Evolutionary conservation across 495 filamentous ascomycete species (phyloP), one percentile per base, ranked within the genome.

Genomic region (Penicillium lividum): DNA sequence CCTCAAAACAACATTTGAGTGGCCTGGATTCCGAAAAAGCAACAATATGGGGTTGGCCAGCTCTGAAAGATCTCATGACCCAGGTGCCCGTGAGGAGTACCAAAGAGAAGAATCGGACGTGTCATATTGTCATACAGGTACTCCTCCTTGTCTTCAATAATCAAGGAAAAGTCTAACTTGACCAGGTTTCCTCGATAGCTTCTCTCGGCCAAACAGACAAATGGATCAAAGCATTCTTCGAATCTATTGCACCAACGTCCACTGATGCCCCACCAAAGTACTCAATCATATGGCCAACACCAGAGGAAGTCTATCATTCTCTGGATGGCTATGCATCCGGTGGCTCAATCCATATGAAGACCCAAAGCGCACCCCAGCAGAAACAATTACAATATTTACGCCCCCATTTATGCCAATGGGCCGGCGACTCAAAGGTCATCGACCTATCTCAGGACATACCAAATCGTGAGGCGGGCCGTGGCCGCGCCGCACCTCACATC

Each of bases 401-500:
- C 34, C 90, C 89, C 0, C 68, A 90, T 31, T 71, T 96, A 13
- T 84, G 80, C 29, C 87, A 91, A 58, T 95, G 91, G 90, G 83
- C 85, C 8, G 76, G 79, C 8, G 31, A 50, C n/a, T 34, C 62
- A 3, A 53, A 59, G 8, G 56, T 40, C 15, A 46, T 60, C 5
- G 61, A 68, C 13, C 33, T 63, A 7, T 62, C 59, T 13, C 58
- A 58, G 31, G 59, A 54, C 5, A 49, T 43, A 5, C 42, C 30
- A 0, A 61, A 60, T 30, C 74, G 77, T 15, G 76, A 82, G 42
- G 82, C 84, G 27, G 84, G 87, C 10, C 80, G 92, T 45, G 78
- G 84, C n/a, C 80, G 84, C n/a, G 92, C 92, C 4, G 92, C 92
- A 4, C 92, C 92, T 0, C 92, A 97, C 66, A 89, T 96, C 61